Evolutionary conservation across 2,329 filamentous ascomycete species (phyloP).

Genomic region (Dactylellina cionopaga): DNA sequence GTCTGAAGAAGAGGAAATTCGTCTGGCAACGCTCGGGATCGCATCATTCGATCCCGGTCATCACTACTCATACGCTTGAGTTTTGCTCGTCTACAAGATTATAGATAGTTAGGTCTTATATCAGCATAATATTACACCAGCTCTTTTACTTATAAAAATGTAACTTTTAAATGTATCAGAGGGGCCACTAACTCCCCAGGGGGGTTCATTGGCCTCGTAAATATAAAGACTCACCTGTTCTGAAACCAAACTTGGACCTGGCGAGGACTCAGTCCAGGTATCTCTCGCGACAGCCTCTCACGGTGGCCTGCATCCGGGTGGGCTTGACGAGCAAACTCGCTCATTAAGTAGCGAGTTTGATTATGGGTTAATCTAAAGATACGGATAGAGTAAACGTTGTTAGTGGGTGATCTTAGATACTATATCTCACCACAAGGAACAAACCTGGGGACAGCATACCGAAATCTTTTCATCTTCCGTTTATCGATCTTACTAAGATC

Average conservation of each 20-base stretch:
- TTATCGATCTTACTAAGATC: conserved; percentile 55
- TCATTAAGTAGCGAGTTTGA: conserved; percentile 97
- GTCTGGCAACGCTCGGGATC: conserved; percentile 76
- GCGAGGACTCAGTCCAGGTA: conserved; percentile 87
- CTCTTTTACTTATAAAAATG: no score
- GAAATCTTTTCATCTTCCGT: conserved; percentile 75
- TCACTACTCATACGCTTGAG: conserved; percentile 77
- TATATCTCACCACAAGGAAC: neutral
- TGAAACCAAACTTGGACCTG: conserved; percentile 99
- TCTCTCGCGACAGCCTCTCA: conserved; percentile 85
- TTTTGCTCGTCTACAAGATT: conserved; percentile 69
- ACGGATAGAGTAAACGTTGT: no score
- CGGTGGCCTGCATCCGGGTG: conserved; percentile 92
- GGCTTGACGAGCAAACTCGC: conserved; percentile 92
- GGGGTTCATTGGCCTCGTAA: no score
- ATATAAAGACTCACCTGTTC: conserved; percentile 74
- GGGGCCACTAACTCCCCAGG: no score
- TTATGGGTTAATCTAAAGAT: conserved; percentile 82
- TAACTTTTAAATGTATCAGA: no score
- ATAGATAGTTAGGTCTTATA: no score
- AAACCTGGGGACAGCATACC: conserved; percentile 64
- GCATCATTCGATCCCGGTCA: conserved; percentile 76
- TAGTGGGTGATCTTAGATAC: neutral
- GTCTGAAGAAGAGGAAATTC: conserved; percentile 77
- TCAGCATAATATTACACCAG: no score